Conservation (phyloP, 495 filamentous ascomycete species). For the Cercophora sp. region DNA sequence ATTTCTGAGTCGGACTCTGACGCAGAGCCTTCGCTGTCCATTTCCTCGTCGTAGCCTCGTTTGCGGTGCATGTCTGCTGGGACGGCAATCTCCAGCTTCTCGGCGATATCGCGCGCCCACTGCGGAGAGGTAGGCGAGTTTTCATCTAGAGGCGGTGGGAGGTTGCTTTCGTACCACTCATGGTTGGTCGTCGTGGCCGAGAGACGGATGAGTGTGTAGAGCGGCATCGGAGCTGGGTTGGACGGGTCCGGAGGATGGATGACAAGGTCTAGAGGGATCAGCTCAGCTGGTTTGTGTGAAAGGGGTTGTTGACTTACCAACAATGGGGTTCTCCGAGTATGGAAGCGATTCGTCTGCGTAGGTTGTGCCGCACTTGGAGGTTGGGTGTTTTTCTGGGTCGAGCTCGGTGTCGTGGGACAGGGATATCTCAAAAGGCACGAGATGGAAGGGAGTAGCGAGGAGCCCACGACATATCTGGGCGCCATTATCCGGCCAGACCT, state of each 20-base stretch:
- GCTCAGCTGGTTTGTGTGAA: too few relatives aligned
- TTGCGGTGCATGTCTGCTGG: constrained; percentile 26
- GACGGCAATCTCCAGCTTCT: constrained; percentile 34
- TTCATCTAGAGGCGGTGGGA: constrained; percentile 21
- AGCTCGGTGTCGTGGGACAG: constrained; percentile 18
- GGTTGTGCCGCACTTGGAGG: constrained; percentile 34
- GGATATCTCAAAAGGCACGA: constrained; percentile 36
- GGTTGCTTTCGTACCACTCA: constrained; percentile 44
- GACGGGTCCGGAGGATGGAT: constrained; percentile 37
- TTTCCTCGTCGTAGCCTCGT: constrained; percentile 17
- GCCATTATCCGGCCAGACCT: constrained; percentile 35
- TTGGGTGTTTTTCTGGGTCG: constrained; percentile 21
- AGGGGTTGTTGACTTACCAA: too few relatives aligned
- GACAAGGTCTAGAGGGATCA: constrained; percentile 37
- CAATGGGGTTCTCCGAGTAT: constrained; percentile 38
- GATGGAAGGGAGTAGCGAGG: constrained; percentile 36
- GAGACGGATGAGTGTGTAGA: constrained; percentile 42
- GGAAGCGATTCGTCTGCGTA: constrained; percentile 23
- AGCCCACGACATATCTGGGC: constrained; percentile 37
- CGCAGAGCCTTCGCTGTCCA: constrained; percentile 13
- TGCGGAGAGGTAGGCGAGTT: constrained; percentile 22
- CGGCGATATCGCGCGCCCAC: constrained; percentile 40
- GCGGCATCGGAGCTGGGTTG: constrained; percentile 24
- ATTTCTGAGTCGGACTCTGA: constrained; percentile 21
- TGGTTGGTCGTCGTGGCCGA: constrained; percentile 42